Evolutionary conservation across 371 early-diverging fungal genomes (phyloP), one percentile per base, ranked within the genome.

Genomic region (Mucor plumbeus): DNA sequence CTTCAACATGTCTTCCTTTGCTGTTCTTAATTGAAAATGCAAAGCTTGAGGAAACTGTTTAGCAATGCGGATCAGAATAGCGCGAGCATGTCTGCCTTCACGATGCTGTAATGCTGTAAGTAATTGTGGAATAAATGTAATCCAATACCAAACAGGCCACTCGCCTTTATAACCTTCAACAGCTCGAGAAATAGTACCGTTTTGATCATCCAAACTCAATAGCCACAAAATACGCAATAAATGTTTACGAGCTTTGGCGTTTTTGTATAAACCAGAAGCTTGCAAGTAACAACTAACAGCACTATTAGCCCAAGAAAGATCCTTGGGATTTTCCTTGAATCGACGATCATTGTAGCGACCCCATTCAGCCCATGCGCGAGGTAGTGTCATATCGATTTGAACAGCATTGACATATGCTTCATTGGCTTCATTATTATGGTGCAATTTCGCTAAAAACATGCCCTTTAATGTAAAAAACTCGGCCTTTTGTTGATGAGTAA

Each of bases 301-400:
- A 72, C 95, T 87, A 59, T 86, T 91, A 8, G 95, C 98, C 76
- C 89, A 88, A n/a, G 87, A 91, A 14, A 94, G 86, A 48, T 95
- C 94, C 48, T 86, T 86, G 1, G 95, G 93, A 53, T 91, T 87
- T 62, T 89, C 90, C 67, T 90, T 88, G 80, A 97, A 97, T 69
- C 92, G 84, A 43, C 91, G 86, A 68, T 98, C 97, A 66, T 97
- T 92, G 81, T 95, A 98, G 65, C 94, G 86, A 13, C 97, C 99
- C 98, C 98, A 99, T 39, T 93, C 92, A 5, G 97, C 97, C 99
- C 99, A 99, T 0, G 95, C 96, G 67, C 96, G 93, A 48, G 95
- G 90, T 7, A 95, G 83, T 5, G 84, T 87, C 72, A 95, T 81
- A 38, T 72, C 99, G 13, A 96, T 88, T 70, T 97, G 95, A 3